phyloP scores from a whole-genome alignment of 2,329 filamentous ascomycete genomes.

The Akanthomyces muscarius region DNA sequence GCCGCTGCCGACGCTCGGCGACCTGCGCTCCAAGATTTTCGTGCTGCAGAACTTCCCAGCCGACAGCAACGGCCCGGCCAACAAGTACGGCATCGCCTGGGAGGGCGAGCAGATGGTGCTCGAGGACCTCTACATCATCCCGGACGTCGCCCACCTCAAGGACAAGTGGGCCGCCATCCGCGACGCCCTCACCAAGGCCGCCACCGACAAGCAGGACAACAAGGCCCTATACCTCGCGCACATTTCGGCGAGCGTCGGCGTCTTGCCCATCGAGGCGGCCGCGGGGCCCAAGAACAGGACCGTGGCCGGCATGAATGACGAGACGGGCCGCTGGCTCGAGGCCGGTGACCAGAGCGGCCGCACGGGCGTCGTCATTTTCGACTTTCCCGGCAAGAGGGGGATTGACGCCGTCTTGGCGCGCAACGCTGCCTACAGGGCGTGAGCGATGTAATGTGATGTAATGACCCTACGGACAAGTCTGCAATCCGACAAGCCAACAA shows the following conservation, averaged over 20 bases:
- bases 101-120: conserved; percentile 41
- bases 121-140: conserved; percentile 46
- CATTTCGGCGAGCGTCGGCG: conserved; percentile 44
- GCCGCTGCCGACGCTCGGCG: conserved; percentile 42
- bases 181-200: conserved; percentile 37
- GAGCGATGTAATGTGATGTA: neutral
- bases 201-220: conserved; percentile 33
- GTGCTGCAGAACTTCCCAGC: conserved; percentile 45
- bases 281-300: conserved; percentile 41
- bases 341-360: conserved; percentile 27
- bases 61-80: conserved; percentile 18
- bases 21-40: conserved; percentile 43
- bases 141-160: conserved; percentile 39
- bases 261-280: conserved; percentile 47
- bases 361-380: conserved; percentile 45
- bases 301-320: conserved; percentile 47
- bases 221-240: conserved; percentile 42
- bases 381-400: conserved; percentile 43
- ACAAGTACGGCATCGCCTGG: conserved; percentile 43
- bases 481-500: too few relatives aligned
- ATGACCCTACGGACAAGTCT: too few relatives aligned
- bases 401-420: conserved; percentile 40
- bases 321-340: conserved; percentile 42
- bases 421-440: conserved; percentile 31
- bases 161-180: conserved; percentile 45